Evolutionary conservation across 2,329 filamentous ascomycete genomes (phyloP), one percentile per base, ranked within the genome.

Genomic region (Akanthomyces dipterigenus): DNA sequence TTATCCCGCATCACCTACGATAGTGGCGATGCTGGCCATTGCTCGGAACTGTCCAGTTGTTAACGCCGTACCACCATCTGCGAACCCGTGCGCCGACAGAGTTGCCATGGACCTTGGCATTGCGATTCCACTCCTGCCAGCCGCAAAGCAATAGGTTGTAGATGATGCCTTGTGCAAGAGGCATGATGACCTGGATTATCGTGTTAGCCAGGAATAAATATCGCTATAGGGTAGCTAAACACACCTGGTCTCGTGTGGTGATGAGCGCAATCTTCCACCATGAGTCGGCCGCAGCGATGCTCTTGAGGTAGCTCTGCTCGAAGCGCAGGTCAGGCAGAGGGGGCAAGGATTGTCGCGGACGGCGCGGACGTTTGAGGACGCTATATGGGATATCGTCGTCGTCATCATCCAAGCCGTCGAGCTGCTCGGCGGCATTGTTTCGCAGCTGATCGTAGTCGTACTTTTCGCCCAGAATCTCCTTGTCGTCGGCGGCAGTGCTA

Each of bases 231-330:
- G 11, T 38, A 11, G n/a, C 34, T 40, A 8, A 51, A 67, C 74
- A 55, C 78, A 95, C 89, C 84, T 97, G 95, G 75, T 99, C 95
- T 70, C 91, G 82, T 40, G 90, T 74, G 20, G 95, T 99, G 67
- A 99, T 93, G 78, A 88, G 89, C 8, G 84, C 82, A 36, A 99
- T 84, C 72, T 86, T 85, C 78, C 89, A 88, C 86, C 88, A 93
- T 26, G 85, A 87, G 66, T 95, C 85, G 40, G 92, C 91, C 61
- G 85, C 81, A 65, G 88, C 84, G 67, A 99, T 89, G 76, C 92
- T 96, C 68, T 90, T 88, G 60, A 99, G 83, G 75, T 99, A 99
- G 80, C 93, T 97, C 82, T 99, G 95, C 78, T 99, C 95, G 76
- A 98, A 98, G 48, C 95, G 86, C 66, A 99, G 79, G 77, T 99